Evolutionary conservation across 2,329 filamentous ascomycete genomes (phyloP), one percentile per base, ranked within the genome.

Genomic region (Niveomyces coronatus): DNA sequence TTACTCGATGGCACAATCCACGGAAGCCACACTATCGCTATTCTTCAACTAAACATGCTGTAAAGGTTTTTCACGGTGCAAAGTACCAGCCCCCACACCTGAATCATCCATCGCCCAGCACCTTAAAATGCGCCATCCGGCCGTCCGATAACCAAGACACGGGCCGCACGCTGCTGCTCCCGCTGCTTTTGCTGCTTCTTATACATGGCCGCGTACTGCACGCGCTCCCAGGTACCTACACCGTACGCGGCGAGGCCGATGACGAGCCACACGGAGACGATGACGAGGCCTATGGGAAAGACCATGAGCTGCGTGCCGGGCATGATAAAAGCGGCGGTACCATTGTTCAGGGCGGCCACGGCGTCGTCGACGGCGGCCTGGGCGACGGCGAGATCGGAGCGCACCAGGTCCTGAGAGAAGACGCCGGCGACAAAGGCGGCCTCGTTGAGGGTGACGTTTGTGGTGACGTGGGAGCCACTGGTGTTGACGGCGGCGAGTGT

Each of bases 361-460:
- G 70, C 60, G 4, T 64, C 54, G 42, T 70, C 58, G 14, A 76
- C 70, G 23, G 70, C 67, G 14, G 64, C 55, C 44, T 68, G 60
- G 17, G 74, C 74, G 34, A 61, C 47, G 31, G 61, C 54, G 26
- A 69, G 63, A 35, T 65, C 60, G 42, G 73, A 77, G 50, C 70
- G 56, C 50, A 75, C 55, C 11, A 72, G 62, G 39, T 71, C 62
- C 35, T 69, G 60, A 38, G 79, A 73, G 58, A 86, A 86, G 49
- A 82, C 71, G 36, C 82, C 82, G 11, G 71, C 73, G 27, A 85
- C 71, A 48, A 86, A 87, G 6, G 74, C 70, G 13, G 82, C 80
- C 54, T 85, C 78, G 56, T 80, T 78, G 43, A 74, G 70, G 9
- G 79, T 79, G 35, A 86, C 72, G 23, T 74, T 77, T 35, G 80